Evolutionary conservation across 768 basidiomycete genomes (phyloP), one percentile per base, ranked within the genome.

Genomic region (Termitomyces sp.): DNA sequence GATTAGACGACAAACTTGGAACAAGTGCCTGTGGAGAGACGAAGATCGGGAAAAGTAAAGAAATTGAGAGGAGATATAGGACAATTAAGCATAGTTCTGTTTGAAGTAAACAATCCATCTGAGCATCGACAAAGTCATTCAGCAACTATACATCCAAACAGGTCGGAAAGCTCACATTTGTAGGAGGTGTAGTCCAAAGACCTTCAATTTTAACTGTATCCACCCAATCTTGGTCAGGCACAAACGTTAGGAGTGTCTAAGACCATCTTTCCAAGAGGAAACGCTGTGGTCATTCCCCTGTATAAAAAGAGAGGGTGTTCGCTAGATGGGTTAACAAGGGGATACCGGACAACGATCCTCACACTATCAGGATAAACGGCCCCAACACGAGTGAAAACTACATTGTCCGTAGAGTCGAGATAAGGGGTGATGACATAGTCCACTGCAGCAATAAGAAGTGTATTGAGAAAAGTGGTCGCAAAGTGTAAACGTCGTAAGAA

Each of bases 21-120:
- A 68, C 82, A 82, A 37, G 73, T 75, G 34, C 83, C 82, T 29
- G 75, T 71, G 8, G 79, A 68, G 25, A 89, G 77, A 10, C 82
- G 78, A 8, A 87, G 80, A 69, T 92, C 91, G 3, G 91, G 89
- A 73, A 88, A 89, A 8, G 91, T 93, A 60, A 76, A 83, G 77
- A 93, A 92, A 25, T 71, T 70, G 50, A 89, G 80, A 7, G 86
- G 83, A 5, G 67, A 66, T 14, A 66, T 56, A 15, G 85, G 83
- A 69, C 81, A 82, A n/a, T 80, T 79, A 38, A 86, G 76, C 60
- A 78, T 52, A 3, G 80, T 79, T 45, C 73, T 70, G 63, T 86
- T 82, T 34, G 68, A 71, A 62, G 45, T 76, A 66, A 69, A 81
- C 66, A 75, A 66, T 37, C 72, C 75, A 72, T 86, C 84, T 86